Percentiles rank a stretch among this genome's conserved stretches.
These are phyloP conservation scores for Kazachstania sp. DNA, from an alignment of 1,139 yeast genomes.

Conservation along the genomic window DNA sequence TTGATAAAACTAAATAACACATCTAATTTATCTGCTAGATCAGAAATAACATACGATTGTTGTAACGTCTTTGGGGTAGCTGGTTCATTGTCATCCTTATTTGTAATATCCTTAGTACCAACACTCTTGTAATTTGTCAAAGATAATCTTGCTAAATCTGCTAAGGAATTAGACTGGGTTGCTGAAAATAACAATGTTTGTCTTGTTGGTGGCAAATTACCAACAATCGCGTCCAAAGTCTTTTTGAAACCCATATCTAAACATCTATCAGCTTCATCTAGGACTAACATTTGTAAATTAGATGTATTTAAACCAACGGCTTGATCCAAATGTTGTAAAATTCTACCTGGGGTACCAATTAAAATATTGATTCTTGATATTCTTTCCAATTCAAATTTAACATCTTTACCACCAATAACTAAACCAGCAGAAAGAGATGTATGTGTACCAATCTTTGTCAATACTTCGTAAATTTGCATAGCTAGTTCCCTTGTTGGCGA, in stretches of 20 bases:
- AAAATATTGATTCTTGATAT: constrained; percentile 74
- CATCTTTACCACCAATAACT: constrained; percentile 96
- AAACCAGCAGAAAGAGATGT: constrained; percentile 85
- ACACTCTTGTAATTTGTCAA: constrained; percentile 70
- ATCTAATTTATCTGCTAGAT: constrained; percentile 74
- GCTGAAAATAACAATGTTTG: constrained; percentile 90
- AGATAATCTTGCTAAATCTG: constrained; percentile 83
- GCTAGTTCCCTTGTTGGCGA: constrained; percentile 95
- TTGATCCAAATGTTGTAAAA: constrained; percentile 91
- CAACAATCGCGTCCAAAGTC: constrained; percentile 76
- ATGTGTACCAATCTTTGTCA: constrained; percentile 72
- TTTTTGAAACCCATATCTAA: constrained; percentile 94
- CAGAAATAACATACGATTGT: constrained; percentile 68
- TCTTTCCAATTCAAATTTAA: constrained; percentile 77
- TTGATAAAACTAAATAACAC: constrained; percentile 83
- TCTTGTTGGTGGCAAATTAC: constrained; percentile 77
- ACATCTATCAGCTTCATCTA: constrained; percentile 96
- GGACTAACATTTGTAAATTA: constrained; percentile 70
- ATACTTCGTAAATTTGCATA: constrained; percentile 85
- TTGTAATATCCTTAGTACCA: constrained; percentile 39
- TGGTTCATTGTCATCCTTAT: constrained; percentile 34
- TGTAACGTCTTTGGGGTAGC: constrained; percentile 78
- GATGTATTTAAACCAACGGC: constrained; percentile 76
- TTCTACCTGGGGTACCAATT: constrained; percentile 94
- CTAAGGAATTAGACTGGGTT: constrained; percentile 81